Conservation (phyloP, 805 yeast species). For the Isabelozyma pseudorhagii region DNA sequence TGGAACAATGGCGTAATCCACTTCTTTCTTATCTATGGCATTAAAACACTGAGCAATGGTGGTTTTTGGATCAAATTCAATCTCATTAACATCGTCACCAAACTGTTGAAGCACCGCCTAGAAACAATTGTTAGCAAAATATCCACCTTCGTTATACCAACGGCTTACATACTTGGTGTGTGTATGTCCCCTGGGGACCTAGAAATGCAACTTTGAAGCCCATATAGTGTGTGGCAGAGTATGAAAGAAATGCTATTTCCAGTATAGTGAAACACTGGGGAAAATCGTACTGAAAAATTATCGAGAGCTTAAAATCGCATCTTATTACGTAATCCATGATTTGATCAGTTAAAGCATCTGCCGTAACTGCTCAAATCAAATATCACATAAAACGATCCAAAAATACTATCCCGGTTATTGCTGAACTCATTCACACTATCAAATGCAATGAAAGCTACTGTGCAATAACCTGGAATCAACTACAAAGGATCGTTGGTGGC, state of each 20-base stretch:
- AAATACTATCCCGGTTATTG: not conserved
- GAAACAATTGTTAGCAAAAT: not conserved
- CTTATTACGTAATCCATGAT: not conserved
- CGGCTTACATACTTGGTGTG: constrained; percentile 66
- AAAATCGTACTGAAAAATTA: not conserved
- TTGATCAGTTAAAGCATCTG: not conserved
- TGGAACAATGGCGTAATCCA: constrained; percentile 80
- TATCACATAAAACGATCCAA: too few species aligned
- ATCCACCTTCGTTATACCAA: not conserved
- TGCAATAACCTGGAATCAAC: constrained; percentile 12
- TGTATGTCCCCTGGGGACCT: constrained; percentile 92
- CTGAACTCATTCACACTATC: constrained; percentile 3
- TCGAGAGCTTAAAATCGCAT: too few species aligned
- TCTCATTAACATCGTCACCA: constrained; percentile 28
- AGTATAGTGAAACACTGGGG: not conserved
- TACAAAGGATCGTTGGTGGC: constrained; percentile 45
- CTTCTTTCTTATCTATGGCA: constrained; percentile 38
- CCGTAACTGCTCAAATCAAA: too few species aligned
- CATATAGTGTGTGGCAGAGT: not conserved
- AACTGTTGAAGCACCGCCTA: constrained; percentile 53
- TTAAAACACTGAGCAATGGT: constrained; percentile 63
- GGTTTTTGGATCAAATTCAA: constrained; percentile 31
- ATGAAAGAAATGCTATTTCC: too few species aligned
- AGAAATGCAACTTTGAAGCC: constrained; percentile 60
- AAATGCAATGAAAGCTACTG: not conserved